phyloP scores from a whole-genome alignment of 768 basidiomycete genomes.

The Suillus subalutaceus region DNA sequence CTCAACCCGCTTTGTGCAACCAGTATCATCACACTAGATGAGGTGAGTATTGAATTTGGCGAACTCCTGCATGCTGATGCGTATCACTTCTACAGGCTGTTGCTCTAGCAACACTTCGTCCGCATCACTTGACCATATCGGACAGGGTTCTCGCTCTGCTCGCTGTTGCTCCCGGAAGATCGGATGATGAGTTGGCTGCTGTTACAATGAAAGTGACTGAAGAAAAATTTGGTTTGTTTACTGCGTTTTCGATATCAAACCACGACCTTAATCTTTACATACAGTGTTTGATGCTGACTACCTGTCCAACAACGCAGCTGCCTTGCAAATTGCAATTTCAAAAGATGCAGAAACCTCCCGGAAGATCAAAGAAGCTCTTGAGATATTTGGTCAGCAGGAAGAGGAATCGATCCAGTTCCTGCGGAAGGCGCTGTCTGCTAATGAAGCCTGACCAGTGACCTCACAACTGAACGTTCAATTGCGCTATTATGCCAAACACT shows the following conservation, averaged over 20 bases:
- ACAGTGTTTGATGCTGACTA: constrained; percentile 32
- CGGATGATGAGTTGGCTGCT: constrained; percentile 13
- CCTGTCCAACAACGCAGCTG: constrained; percentile 36
- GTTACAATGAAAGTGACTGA: neutral
- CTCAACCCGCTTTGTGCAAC: neutral
- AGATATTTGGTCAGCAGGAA: constrained; percentile 48
- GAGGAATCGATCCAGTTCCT: constrained; percentile 39
- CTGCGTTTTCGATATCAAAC: neutral
- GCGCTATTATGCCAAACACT: neutral
- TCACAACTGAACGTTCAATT: neutral
- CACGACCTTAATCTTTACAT: too few species aligned
- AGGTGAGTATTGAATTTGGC: constrained; percentile 28
- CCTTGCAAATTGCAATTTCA: constrained; percentile 39
- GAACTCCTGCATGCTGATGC: neutral
- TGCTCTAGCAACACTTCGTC: constrained; percentile 42
- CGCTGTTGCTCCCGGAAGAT: neutral
- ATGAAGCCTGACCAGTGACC: constrained; percentile 3
- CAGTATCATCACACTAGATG: constrained; percentile 44
- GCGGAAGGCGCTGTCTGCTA: constrained; percentile 8
- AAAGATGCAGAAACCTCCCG: constrained; percentile 42
- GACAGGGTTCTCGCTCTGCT: constrained; percentile 35
- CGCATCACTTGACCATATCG: constrained; percentile 48
- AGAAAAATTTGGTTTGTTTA: neutral
- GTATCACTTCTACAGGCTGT: constrained; percentile 34
- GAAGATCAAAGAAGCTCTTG: constrained; percentile 48